Base-by-base conservation (phyloP, 164 flowering plant species). In the Macadamia tetraphylla region DNA sequence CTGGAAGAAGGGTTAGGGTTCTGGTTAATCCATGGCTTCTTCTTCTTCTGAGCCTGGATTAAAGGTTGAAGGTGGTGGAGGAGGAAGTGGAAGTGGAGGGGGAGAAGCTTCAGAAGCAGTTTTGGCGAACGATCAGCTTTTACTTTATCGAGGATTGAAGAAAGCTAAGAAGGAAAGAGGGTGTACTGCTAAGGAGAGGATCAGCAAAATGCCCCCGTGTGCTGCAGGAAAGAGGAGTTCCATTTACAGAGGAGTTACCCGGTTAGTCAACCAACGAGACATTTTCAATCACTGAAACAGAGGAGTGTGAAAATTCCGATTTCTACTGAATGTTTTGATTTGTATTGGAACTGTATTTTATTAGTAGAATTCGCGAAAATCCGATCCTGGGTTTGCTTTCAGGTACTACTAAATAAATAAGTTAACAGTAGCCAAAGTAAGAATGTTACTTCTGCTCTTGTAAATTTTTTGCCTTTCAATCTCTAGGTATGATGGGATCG, bases 221-320 rank as follows among this genome's bases (percentile, higher is more conserved):
- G 90, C 94, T 51, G 99, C 99, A 14, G 99, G 99, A 13, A 95
- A 95, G 73, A 85, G 99, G 60, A 95, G 98, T 80, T 94, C 99
- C 67, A 90, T 89, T 57, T 94, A 94, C 78, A 86, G 98, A 31
- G 99, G 99, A 29, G 99, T 95, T 66, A 95, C 99, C 62, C 89
- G 99, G 99, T 94, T 56, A 31, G 13, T 14, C 14, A n/a, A 63
- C 30, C 23, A 51, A 29, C 40, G 9, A 29, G 31, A 30, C 2
- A 13, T 23, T 3, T 6, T 10, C 13, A 14, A 2, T 53, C 18
- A 14, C 15, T 14, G 57, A 14, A 9, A 17, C 18, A 53, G 15
- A 53, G 17, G 3, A 53, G 6, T 53, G 57, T 53, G 6, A 53
- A 4, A 17, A 14, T 53, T 17, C 6, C 14, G 13, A 53, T 53